Conservation (phyloP, 2,329 filamentous ascomycete genomes). For the Stachybotrys echinatus region DNA sequence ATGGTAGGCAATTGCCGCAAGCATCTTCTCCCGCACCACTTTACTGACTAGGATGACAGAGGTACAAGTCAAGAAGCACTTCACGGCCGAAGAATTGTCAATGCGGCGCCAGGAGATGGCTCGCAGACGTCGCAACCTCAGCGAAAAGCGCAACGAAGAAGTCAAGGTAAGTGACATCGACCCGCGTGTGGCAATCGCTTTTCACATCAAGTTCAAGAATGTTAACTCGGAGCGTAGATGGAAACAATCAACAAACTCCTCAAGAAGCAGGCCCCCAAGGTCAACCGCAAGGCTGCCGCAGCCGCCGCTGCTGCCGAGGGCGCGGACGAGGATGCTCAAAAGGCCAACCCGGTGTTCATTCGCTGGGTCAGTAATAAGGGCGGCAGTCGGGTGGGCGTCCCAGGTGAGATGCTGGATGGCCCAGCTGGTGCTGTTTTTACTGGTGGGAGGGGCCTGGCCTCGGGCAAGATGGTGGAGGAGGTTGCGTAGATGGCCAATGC, state of each 20-base stretch:
- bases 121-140: constrained; percentile 55
- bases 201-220: too few relatives aligned
- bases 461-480: constrained; percentile 50
- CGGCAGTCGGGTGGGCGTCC: constrained; percentile 59
- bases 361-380: constrained; percentile 66
- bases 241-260: constrained; percentile 88
- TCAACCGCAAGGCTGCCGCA: constrained; percentile 46
- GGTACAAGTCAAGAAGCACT: constrained; percentile 58
- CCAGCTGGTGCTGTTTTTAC: constrained; percentile 58
- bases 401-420: constrained; percentile 60
- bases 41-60: constrained; percentile 31
- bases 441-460: constrained; percentile 14
- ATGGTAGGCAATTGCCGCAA: constrained; percentile 37
- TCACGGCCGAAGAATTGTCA: constrained; percentile 56
- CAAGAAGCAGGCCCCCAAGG: constrained; percentile 79
- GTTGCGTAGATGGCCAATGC: constrained; percentile 35
- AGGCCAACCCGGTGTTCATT: constrained; percentile 56
- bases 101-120: constrained; percentile 61
- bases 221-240: too few relatives aligned
- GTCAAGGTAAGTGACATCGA: constrained; percentile 52
- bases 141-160: constrained; percentile 59
- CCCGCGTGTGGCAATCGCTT: background rate
- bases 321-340: constrained; percentile 40
- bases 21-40: constrained; percentile 5
- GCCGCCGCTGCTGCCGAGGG: constrained; percentile 37